Evolutionary conservation across 2,329 filamentous ascomycete genomes (phyloP), one percentile per base, ranked within the genome.

Genomic region (Ophiostoma novo-ulmi): DNA sequence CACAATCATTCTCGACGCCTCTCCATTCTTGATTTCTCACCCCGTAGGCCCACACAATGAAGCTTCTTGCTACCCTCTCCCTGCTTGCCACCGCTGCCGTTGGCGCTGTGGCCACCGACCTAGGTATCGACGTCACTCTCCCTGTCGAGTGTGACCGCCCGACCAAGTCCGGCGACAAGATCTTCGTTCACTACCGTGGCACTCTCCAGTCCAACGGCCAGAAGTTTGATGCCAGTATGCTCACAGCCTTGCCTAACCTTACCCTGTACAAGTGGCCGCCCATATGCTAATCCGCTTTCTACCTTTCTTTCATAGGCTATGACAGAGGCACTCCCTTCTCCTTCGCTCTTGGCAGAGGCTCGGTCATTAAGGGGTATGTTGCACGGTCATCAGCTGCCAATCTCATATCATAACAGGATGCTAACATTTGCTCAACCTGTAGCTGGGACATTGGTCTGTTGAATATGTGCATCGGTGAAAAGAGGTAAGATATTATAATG

Each of bases 381-480:
- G 36, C 6, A 11, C 17, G 20, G 61, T 20, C 61, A n/a, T 39
- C 36, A 26, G 6, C 38, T n/a, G 36, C 44, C 17, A 20, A 31
- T 31, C 31, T 31, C 31, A 31, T 20, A 5, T 6, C 17, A 48
- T 48, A 6, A 48, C 17, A 39, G 38, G 38, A 48, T 65, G 14
- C 63, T 65, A 65, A 65, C 63, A n/a, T 26, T 22, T 11, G 14
- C 11, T 39, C 35, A 22, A 39, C 35, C 1, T 38, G 8, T 39
- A 92, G 89, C 78, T 97, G 94, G 94, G 94, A 98, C 76, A 81
- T 96, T 78, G 94, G 94, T 68, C 85, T 98, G 55, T 76, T 95
- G 70, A 92, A 92, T 77, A 97, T 98, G 94, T 98, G 95, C 81
- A 91, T 96, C 76, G 94, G 95, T 73, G 94, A 98, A 85, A 94